Base-by-base conservation (phyloP, 805 yeast species). In the Barnettozyma siamensis region DNA sequence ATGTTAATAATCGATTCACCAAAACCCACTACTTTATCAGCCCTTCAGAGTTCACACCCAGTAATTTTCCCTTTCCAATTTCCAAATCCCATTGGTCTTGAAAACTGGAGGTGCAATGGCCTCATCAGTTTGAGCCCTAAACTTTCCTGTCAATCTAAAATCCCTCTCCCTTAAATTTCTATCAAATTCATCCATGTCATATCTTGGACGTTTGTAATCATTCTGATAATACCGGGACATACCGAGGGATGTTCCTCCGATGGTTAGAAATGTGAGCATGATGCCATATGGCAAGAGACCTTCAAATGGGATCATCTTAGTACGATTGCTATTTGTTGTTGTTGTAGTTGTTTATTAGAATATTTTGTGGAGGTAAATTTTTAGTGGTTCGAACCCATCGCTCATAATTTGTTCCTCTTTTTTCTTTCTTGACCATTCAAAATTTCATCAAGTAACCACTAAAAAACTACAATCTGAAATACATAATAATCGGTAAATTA, bases 51-150 rank as follows among this genome's bases (percentile, higher is more conserved):
- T 11, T 20, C 23, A 44, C 19, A 35, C 41, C 51, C 58, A 58
- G 59, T 60, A 58, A 37, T 53, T 54, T 16, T 40, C 40, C 42
- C 52, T 52, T 44, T 59, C 54, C 30, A 59, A 27, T 42, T 58
- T 59, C 57, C 60, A 57, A 36, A 51, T 50, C n/a, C 84, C 73
- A 58, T 75, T 78, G n/a, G 85, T 78, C 65, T 80, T 83, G 72
- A 87, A 86, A 26, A 70, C 73, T 46, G 82, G 89, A 30, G 88
- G 88, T 4, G 94, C 95, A 31, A 72, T 64, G 7, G 88, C 74
- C 33, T 69, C 73, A 48, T 76, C 78, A 37, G 72, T 60, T 59
- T 84, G 91, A 30, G 80, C 89, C 57, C 95, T 72, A 55, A 66
- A 70, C 32, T 72, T 69, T 20, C 95, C 95, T 10, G 95, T 86